Conservation (phyloP, 2,329 filamentous ascomycete genomes). For the Simplicillium sp. region DNA sequence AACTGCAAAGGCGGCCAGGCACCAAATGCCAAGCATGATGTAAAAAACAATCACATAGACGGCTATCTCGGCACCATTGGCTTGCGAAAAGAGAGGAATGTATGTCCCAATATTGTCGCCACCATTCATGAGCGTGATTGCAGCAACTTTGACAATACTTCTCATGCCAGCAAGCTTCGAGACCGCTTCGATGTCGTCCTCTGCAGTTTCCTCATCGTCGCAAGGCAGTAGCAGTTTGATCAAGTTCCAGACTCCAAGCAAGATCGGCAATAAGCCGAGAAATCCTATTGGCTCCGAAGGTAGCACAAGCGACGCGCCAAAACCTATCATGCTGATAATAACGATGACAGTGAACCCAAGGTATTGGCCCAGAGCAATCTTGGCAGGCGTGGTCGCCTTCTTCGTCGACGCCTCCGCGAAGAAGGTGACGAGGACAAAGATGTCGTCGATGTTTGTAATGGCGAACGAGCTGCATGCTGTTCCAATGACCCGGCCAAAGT, state of each 20-base stretch:
- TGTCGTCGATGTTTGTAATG: conserved; percentile 24
- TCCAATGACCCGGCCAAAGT: conserved; percentile 13
- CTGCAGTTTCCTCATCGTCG: conserved; percentile 9
- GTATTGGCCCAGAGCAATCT: conserved; percentile 17
- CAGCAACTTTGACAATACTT: conserved; percentile 17
- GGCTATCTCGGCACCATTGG: conserved; percentile 18
- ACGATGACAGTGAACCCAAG: conserved; percentile 23
- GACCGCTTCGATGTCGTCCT: conserved; percentile 1
- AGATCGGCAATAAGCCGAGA: conserved; percentile 20
- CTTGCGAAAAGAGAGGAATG: conserved; percentile 22
- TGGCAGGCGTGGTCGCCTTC: conserved; percentile 11
- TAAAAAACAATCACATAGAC: conserved; percentile 22
- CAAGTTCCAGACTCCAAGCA: conserved; percentile 21
- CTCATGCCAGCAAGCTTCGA: conserved; percentile 7
- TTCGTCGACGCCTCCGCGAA: conserved; percentile 21
- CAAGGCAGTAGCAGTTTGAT: conserved; percentile 10
- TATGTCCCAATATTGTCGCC: conserved; percentile 25
- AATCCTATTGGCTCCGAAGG: conserved; percentile 24
- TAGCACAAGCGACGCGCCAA: conserved; percentile 18
- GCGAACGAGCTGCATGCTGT: conserved; percentile 17
- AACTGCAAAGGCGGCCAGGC: conserved; percentile 16
- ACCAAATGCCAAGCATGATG: conserved; percentile 21
- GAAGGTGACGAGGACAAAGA: conserved; percentile 27
- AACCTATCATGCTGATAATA: conserved; percentile 23
- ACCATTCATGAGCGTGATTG: conserved; percentile 23